Evolutionary conservation across 2,329 filamentous ascomycete genomes (phyloP).

Genomic region (Alternaria novae-zelandiae): DNA sequence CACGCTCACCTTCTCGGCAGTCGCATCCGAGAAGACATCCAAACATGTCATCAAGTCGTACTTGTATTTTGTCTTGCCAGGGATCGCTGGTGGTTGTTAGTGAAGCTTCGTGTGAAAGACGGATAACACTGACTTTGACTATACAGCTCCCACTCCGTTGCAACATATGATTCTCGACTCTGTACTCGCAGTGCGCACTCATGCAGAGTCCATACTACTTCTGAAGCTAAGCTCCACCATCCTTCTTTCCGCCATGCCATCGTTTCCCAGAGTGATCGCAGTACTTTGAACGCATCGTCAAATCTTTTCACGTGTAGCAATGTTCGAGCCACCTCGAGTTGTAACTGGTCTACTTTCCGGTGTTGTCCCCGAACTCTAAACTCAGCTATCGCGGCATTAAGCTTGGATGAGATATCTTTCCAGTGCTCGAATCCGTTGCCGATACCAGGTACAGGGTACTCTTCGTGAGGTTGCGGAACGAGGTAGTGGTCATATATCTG

Average conservation of each 20-base stretch:
- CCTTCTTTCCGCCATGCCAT: slow-evolving; percentile 65
- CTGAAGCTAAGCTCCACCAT: slow-evolving; percentile 65
- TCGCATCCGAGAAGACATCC: slow-evolving; percentile 45
- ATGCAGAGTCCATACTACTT: slow-evolving; percentile 61
- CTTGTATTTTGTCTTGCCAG: slow-evolving; percentile 41
- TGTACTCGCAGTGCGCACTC: slow-evolving; percentile 57
- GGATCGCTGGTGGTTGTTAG: slow-evolving; percentile 37
- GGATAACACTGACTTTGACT: slow-evolving; percentile 32
- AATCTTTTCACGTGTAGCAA: slow-evolving; percentile 59
- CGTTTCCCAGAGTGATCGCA: slow-evolving; percentile 62
- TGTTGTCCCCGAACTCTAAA: slow-evolving; percentile 61
- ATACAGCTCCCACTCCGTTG: slow-evolving; percentile 64
- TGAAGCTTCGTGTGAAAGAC: neutral
- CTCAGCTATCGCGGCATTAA: slow-evolving; percentile 57
- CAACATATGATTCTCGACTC: slow-evolving; percentile 57
- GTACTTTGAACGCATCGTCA: slow-evolving; percentile 57
- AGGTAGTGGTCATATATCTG: slow-evolving; percentile 66
- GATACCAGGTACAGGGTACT: slow-evolving; percentile 55
- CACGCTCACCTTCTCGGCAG: slow-evolving; percentile 51
- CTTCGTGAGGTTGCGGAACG: slow-evolving; percentile 63
- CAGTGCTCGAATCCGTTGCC: slow-evolving; percentile 59
- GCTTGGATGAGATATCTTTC: slow-evolving; percentile 55
- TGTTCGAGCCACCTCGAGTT: slow-evolving; percentile 62
- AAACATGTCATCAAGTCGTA: slow-evolving; percentile 58
- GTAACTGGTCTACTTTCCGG: slow-evolving; percentile 61